Conservation (phyloP, 2,329 filamentous ascomycete genomes). For the Calonectria fujianensis region DNA sequence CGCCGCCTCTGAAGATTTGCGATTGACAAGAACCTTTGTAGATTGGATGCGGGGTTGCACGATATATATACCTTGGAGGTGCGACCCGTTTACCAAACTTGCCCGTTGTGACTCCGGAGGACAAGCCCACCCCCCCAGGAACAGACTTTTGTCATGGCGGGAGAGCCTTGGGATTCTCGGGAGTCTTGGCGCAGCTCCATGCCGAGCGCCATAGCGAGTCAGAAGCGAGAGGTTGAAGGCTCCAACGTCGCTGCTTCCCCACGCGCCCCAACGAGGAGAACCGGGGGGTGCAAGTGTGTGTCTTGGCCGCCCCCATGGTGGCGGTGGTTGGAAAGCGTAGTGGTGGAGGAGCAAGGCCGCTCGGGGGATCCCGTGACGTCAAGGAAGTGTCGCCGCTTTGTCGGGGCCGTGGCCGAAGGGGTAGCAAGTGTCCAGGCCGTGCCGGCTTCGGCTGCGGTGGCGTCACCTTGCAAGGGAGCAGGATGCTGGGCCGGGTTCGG, state of each 20-base stretch:
- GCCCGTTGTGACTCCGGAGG: slow-evolving; percentile 42
- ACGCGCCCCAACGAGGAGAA: slow-evolving; percentile 29
- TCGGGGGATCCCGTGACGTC: slow-evolving; percentile 48
- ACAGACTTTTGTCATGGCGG: slow-evolving; percentile 43
- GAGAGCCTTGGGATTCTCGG: slow-evolving; percentile 43
- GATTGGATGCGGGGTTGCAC: slow-evolving; percentile 46
- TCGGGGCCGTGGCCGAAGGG: slow-evolving; percentile 12
- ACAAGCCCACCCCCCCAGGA: slow-evolving; percentile 33
- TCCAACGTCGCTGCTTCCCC: slow-evolving; percentile 39
- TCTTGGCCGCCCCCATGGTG: slow-evolving; percentile 30
- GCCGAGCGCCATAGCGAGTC: slow-evolving; percentile 46
- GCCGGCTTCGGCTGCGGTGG: slow-evolving; percentile 40
- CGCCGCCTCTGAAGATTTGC: slow-evolving; percentile 31
- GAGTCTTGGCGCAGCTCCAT: slow-evolving; percentile 43
- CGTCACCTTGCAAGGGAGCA: slow-evolving; percentile 26
- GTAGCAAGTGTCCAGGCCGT: slow-evolving; percentile 35
- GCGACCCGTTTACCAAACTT: slow-evolving; percentile 21
- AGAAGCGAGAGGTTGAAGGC: slow-evolving; percentile 38
- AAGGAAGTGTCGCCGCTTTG: slow-evolving; percentile 25
- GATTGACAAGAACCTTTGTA: slow-evolving; percentile 40
- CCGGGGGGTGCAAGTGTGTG: slow-evolving; percentile 35
- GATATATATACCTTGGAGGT: slow-evolving; percentile 50
- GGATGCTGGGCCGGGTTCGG: slow-evolving; percentile 34
- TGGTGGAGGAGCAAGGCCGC: slow-evolving; percentile 32
- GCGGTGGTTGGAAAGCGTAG: slow-evolving; percentile 37